Conservation (phyloP, 2,329 filamentous ascomycete species). For the Verticillium nubilum region DNA sequence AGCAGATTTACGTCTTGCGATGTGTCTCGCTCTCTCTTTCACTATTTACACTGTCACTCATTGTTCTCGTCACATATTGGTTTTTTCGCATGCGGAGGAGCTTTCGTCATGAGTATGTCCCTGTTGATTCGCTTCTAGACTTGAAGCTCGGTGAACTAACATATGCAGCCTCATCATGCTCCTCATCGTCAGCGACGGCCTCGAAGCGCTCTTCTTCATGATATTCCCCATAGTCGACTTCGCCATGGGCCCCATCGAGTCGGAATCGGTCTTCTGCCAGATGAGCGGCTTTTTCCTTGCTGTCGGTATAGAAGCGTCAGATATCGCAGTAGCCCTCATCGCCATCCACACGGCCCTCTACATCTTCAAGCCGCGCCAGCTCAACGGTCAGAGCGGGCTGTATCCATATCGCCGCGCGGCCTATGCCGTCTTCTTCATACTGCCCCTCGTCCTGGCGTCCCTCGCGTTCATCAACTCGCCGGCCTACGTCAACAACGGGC, state of each 20-base stretch:
- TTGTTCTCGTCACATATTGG: constrained; percentile 59
- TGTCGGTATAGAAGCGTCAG: constrained; percentile 63
- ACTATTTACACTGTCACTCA: constrained; percentile 50
- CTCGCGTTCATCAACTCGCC: constrained; percentile 56
- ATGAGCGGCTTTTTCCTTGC: constrained; percentile 63
- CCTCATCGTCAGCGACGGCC: constrained; percentile 66
- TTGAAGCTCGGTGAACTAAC: not conserved
- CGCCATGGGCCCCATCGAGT: constrained; percentile 40
- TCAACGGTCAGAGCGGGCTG: constrained; percentile 54
- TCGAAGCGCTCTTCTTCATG: constrained; percentile 65
- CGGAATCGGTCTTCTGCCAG: constrained; percentile 57
- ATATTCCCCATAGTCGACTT: constrained; percentile 59
- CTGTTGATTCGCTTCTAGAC: not conserved
- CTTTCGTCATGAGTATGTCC: constrained; percentile 65
- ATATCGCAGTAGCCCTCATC: constrained; percentile 67
- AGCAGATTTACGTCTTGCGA: constrained; percentile 9
- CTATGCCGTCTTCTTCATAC: constrained; percentile 48
- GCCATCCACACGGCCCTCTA: constrained; percentile 68
- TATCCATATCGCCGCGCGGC: constrained; percentile 61
- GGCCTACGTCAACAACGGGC: constrained; percentile 57
- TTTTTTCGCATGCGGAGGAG: constrained; percentile 68
- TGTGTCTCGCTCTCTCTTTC: constrained; percentile 32
- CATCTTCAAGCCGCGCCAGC: constrained; percentile 53
- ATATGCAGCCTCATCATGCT: constrained; percentile 62
- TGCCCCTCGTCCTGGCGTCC: constrained; percentile 55